These are phyloP conservation scores for Pachysolen tannophilus DNA, from an alignment of 805 yeast species.

Conservation along the genomic window DNA sequence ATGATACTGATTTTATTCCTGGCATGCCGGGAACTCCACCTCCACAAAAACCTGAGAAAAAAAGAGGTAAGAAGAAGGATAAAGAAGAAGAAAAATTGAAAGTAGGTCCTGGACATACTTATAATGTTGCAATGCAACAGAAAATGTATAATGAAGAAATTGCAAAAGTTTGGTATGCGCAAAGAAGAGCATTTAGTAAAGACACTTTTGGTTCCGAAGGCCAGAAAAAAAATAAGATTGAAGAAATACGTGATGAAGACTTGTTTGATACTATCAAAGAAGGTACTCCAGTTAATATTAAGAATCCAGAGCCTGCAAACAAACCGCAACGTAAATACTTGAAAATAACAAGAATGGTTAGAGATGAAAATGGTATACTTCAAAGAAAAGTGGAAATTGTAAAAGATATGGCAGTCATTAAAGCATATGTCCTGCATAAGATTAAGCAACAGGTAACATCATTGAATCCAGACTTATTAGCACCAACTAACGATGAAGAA, in stretches of 20 bases:
- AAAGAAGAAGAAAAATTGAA: slow-evolving; percentile 26
- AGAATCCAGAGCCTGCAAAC: slow-evolving; percentile 23
- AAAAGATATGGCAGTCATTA: slow-evolving; percentile 79
- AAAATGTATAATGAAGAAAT: slow-evolving; percentile 89
- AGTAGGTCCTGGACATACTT: slow-evolving; percentile 54
- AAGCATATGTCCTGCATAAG: slow-evolving; percentile 65
- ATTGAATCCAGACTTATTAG: slow-evolving; percentile 43
- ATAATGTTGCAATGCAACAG: slow-evolving; percentile 80
- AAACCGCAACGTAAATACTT: slow-evolving; percentile 18
- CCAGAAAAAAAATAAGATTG: neutral
- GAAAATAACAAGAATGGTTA: slow-evolving; percentile 68
- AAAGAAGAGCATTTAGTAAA: slow-evolving; percentile 50
- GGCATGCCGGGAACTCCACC: slow-evolving; percentile 14
- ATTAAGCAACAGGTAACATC: slow-evolving; percentile 21
- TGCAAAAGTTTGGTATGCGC: slow-evolving; percentile 82
- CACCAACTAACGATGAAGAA: slow-evolving; percentile 76
- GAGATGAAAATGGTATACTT: slow-evolving; percentile 78
- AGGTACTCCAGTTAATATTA: slow-evolving; percentile 4
- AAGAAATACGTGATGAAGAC: slow-evolving; percentile 1
- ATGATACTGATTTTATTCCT: slow-evolving; percentile 13
- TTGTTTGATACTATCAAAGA: slow-evolving; percentile 7
- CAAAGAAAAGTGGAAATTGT: slow-evolving; percentile 75
- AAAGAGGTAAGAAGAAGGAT: slow-evolving; percentile 22
- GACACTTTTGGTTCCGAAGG: slow-evolving; percentile 14
- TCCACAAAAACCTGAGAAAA: slow-evolving; percentile 6